Evolutionary conservation across 345 rosid genomes (phyloP).

Genomic region (Excoecaria cochinchinensis): DNA sequence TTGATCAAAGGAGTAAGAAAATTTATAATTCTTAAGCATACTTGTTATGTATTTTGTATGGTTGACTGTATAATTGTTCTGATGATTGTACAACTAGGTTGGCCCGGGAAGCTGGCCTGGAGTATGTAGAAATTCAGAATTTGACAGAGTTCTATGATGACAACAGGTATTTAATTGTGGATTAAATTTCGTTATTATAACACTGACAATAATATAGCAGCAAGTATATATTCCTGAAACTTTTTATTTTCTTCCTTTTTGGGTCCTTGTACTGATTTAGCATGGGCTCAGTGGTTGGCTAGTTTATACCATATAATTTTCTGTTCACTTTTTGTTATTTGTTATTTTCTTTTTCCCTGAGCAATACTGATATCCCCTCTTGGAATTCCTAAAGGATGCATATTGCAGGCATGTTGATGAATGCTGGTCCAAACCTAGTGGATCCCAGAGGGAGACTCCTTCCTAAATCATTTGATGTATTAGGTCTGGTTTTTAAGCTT

Average conservation of each 20-base stretch:
- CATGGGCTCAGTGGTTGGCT: too few species aligned
- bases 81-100: slow-evolving; percentile 45
- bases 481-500: slow-evolving; percentile 47
- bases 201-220: background rate
- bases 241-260: background rate
- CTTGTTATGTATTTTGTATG: background rate
- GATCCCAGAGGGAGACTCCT: slow-evolving; percentile 91
- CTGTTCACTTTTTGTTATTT: background rate
- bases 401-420: slow-evolving; percentile 69
- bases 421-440: slow-evolving; percentile 68
- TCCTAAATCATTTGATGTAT: slow-evolving; percentile 75
- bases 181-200: background rate
- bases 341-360: too few species aligned
- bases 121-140: slow-evolving; percentile 91
- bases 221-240: background rate
- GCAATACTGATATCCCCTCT: background rate
- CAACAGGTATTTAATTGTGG: slow-evolving; percentile 48
- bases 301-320: background rate
- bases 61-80: background rate
- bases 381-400: slow-evolving; percentile 45
- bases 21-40: background rate
- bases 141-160: slow-evolving; percentile 92
- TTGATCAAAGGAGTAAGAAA: background rate
- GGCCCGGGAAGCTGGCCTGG: slow-evolving; percentile 96
- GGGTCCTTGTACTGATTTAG: background rate